Evolutionary conservation across 345 rosid genomes (phyloP).

Genomic region (Combretum micranthum): DNA sequence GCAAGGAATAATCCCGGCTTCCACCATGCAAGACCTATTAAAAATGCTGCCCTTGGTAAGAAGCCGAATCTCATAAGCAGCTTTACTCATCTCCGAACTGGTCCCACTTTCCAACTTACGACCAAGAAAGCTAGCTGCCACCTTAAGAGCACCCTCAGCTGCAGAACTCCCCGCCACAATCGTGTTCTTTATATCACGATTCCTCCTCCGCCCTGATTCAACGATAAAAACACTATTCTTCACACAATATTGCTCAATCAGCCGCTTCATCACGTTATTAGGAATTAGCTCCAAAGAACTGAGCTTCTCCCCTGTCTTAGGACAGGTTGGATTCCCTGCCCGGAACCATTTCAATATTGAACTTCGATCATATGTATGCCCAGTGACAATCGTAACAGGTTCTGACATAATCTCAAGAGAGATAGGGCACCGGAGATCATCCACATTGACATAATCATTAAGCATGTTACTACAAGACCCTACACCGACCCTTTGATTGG

Average conservation of each 20-base stretch:
- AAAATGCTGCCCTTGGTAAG: constrained; percentile 62
- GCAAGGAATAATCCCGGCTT: constrained; percentile 41
- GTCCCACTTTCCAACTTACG: constrained; percentile 33
- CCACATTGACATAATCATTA: constrained; percentile 26
- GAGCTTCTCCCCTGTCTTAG: constrained; percentile 57
- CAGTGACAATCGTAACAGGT: constrained; percentile 59
- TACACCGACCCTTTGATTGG: constrained; percentile 6
- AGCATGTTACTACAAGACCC: constrained; percentile 6
- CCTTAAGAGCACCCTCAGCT: constrained; percentile 45
- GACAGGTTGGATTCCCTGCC: constrained; percentile 59
- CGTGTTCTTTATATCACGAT: constrained; percentile 27
- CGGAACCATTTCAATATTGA: constrained; percentile 61
- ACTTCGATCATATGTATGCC: constrained; percentile 65
- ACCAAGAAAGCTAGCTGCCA: constrained; percentile 41
- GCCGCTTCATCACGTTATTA: constrained; percentile 39
- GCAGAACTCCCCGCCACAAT: constrained; percentile 41
- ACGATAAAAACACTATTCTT: constrained; percentile 31
- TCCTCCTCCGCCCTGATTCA: constrained; percentile 25
- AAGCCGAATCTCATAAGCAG: constrained; percentile 57
- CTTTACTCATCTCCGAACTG: constrained; percentile 32
- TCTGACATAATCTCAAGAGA: constrained; percentile 65
- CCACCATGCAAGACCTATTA: constrained; percentile 61
- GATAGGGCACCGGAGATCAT: constrained; percentile 71
- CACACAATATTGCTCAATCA: constrained; percentile 36
- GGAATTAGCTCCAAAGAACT: constrained; percentile 29